Evolutionary conservation across 2,329 filamentous ascomycete genomes (phyloP).

Genomic region (Neofusicoccum umdonicola): DNA sequence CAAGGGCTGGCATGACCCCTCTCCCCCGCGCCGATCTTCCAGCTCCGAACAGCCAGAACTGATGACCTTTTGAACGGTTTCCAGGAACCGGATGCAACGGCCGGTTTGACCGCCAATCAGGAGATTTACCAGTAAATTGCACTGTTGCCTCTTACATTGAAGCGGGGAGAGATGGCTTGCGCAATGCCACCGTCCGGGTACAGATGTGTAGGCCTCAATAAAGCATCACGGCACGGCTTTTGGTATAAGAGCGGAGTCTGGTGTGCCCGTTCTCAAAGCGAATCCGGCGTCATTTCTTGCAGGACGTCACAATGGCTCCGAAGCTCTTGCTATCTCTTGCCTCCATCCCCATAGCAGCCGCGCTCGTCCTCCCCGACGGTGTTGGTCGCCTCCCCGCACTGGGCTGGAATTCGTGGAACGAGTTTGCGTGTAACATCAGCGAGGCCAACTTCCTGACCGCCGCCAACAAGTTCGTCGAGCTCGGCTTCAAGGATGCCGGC

Average conservation of each 20-base stretch:
- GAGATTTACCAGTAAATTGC: not conserved
- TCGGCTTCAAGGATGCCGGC: constrained; percentile 53
- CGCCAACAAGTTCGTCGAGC: constrained; percentile 48
- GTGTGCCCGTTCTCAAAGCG: no score
- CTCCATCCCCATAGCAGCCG: constrained; percentile 14
- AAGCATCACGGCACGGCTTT: no score
- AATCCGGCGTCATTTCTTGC: not conserved
- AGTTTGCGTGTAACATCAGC: constrained; percentile 51
- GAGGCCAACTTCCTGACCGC: constrained; percentile 50
- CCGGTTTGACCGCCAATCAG: not conserved
- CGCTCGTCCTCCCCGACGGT: constrained; percentile 18
- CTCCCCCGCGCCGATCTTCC: not conserved
- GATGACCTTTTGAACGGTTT: not conserved
- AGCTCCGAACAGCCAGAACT: not conserved
- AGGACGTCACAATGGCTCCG: not conserved
- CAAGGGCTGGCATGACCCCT: not conserved
- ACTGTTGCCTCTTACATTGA: not conserved
- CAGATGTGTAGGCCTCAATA: no score
- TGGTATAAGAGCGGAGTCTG: no score
- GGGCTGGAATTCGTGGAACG: constrained; percentile 55
- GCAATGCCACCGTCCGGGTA: not conserved
- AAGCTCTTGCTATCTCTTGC: not conserved
- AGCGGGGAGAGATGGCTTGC: not conserved
- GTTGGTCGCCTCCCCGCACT: constrained; percentile 25
- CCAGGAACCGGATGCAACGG: not conserved